Percentiles rank a stretch among this genome's conserved stretches.
Conservation (phyloP, 2,329 filamentous ascomycete species). For the Ceratocystis variospora region DNA sequence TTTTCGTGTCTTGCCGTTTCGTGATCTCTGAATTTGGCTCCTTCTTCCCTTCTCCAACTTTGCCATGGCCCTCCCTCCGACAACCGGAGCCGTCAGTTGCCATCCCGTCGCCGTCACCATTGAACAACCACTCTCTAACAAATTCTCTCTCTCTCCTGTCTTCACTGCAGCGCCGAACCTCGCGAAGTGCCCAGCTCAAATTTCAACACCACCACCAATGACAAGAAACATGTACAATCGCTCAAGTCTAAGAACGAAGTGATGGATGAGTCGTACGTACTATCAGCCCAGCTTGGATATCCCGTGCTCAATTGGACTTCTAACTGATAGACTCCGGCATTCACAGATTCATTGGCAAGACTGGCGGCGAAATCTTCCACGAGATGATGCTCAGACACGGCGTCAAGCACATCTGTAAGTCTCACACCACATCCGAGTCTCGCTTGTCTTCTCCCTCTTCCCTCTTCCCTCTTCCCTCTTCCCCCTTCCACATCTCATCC, state of each 20-base stretch:
- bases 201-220: slow-evolving; percentile 38
- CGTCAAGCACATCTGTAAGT: slow-evolving; percentile 89
- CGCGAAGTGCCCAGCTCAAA: slow-evolving; percentile 50
- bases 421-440: slow-evolving; percentile 7
- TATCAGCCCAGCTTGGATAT: neutral
- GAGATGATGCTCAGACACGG: slow-evolving; percentile 94
- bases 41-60: neutral
- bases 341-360: slow-evolving; percentile 76
- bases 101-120: neutral
- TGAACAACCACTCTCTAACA: neutral
- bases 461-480: neutral
- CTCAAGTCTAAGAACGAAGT: slow-evolving; percentile 46
- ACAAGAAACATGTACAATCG: slow-evolving; percentile 52
- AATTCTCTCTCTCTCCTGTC: slow-evolving; percentile 19
- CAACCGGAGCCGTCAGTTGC: neutral
- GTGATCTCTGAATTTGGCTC: neutral
- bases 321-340: slow-evolving; percentile 2
- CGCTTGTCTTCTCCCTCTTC: neutral
- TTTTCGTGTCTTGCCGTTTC: neutral
- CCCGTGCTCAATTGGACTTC: neutral
- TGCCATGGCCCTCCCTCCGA: too few relatives aligned
- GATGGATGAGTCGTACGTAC: slow-evolving; percentile 67
- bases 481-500: neutral
- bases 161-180: slow-evolving; percentile 31
- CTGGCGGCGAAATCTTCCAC: slow-evolving; percentile 91